phyloP scores from a whole-genome alignment of 331 rosid species.

The Ulmus americana region DNA sequence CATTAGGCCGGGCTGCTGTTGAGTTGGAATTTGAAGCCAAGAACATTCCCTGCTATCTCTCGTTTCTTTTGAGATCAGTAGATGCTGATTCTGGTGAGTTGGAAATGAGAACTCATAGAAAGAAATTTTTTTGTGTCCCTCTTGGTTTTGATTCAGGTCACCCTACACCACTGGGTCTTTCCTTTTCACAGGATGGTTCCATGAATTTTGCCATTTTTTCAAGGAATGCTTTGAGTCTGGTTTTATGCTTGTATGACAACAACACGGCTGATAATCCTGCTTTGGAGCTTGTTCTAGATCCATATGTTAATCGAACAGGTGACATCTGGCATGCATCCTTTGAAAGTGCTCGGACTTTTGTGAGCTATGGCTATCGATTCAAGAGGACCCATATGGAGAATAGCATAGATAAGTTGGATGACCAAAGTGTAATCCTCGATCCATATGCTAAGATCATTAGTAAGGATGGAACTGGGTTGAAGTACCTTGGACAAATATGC shows the following conservation, averaged over 20 bases:
- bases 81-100: slow-evolving; percentile 27
- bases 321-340: slow-evolving; percentile 85
- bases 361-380: slow-evolving; percentile 69
- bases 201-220: slow-evolving; percentile 69
- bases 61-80: slow-evolving; percentile 47
- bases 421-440: slow-evolving; percentile 47
- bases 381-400: slow-evolving; percentile 29
- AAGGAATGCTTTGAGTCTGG: slow-evolving; percentile 59
- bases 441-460: slow-evolving; percentile 71
- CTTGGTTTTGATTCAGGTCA: slow-evolving; percentile 60
- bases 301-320: slow-evolving; percentile 75
- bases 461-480: slow-evolving; percentile 30
- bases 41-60: slow-evolving; percentile 62
- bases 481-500: slow-evolving; percentile 51
- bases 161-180: slow-evolving; percentile 65
- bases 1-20: slow-evolving; percentile 34
- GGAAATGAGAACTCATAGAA: slow-evolving; percentile 64
- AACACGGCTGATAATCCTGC: slow-evolving; percentile 48
- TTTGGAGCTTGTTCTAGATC: slow-evolving; percentile 85
- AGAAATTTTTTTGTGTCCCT: slow-evolving; percentile 65
- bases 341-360: slow-evolving; percentile 42
- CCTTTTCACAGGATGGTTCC: slow-evolving; percentile 54
- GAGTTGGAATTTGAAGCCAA: slow-evolving; percentile 64
- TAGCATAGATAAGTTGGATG: slow-evolving; percentile 20
- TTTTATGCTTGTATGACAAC: slow-evolving; percentile 69